phyloP scores from a whole-genome alignment of 2,329 filamentous ascomycete genomes.

The Fusarium verrucosum region DNA sequence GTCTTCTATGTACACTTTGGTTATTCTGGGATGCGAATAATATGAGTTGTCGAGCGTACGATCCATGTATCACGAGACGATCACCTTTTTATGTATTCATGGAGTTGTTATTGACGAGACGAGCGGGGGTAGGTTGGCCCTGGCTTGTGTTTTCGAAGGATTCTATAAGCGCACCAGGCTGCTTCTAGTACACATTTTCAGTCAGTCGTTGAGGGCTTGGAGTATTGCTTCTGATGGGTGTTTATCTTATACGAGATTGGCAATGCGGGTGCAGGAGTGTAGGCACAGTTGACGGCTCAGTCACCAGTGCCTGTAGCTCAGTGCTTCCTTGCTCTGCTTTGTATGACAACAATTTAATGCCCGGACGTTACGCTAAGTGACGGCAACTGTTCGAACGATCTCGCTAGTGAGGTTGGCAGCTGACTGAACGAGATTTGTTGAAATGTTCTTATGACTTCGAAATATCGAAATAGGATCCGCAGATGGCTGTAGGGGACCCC shows the following conservation, averaged over 20 bases:
- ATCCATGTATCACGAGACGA: not conserved
- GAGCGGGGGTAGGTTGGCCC: not conserved
- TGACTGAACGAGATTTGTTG: conserved; percentile 34
- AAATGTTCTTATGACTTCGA: conserved; percentile 33
- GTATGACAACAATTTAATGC: not conserved
- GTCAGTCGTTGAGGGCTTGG: not conserved
- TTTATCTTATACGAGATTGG: conserved; percentile 1
- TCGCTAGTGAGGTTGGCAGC: conserved; percentile 18
- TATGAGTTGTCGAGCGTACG: not conserved
- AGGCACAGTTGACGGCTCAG: not conserved
- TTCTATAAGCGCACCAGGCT: not conserved
- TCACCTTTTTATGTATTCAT: not conserved
- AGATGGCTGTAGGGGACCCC: conserved; percentile 22
- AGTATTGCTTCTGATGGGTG: conserved; percentile 7
- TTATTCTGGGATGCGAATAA: not conserved
- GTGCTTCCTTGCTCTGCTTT: not conserved
- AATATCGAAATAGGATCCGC: conserved; percentile 23
- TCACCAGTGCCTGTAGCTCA: not conserved
- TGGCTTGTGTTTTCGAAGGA: not conserved
- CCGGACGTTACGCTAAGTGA: not conserved
- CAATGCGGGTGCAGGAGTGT: not conserved
- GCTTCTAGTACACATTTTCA: not conserved
- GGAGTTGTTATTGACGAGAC: not conserved
- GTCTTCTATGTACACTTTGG: not conserved
- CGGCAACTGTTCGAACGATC: not conserved